phyloP scores from a whole-genome alignment of 2,329 filamentous ascomycete species.

The Neonectria sp. region DNA sequence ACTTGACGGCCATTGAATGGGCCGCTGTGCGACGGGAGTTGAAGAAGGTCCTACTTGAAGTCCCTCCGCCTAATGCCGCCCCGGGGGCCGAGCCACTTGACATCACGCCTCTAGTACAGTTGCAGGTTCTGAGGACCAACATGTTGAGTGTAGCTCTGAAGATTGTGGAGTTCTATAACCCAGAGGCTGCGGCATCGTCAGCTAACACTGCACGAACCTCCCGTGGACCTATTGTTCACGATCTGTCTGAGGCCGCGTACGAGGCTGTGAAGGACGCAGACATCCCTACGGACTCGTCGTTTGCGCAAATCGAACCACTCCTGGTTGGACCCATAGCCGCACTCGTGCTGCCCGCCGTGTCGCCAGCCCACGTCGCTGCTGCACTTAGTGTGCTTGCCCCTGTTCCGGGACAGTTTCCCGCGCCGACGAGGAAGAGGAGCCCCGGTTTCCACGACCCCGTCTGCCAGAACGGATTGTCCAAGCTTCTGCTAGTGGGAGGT shows the following conservation, averaged over 20 bases:
- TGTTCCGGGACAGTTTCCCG: conserved; percentile 79
- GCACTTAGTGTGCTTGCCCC: conserved; percentile 86
- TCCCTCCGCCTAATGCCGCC: conserved; percentile 52
- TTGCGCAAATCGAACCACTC: conserved; percentile 78
- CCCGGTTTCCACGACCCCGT: conserved; percentile 85
- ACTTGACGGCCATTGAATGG: conserved; percentile 77
- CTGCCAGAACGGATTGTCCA: conserved; percentile 87
- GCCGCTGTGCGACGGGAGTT: conserved; percentile 61
- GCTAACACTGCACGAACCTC: conserved; percentile 50
- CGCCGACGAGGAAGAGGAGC: conserved; percentile 81
- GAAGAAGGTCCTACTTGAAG: conserved; percentile 59
- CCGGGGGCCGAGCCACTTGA: conserved; percentile 55
- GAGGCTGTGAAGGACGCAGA: conserved; percentile 59
- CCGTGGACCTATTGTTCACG: conserved; percentile 59
- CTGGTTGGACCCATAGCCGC: conserved; percentile 86
- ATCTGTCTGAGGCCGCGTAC: conserved; percentile 69
- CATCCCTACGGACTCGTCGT: conserved; percentile 58
- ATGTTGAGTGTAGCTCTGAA: conserved; percentile 90
- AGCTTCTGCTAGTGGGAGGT: conserved; percentile 89
- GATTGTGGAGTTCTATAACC: conserved; percentile 87
- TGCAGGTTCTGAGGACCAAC: conserved; percentile 89
- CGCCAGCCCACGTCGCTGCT: conserved; percentile 86
- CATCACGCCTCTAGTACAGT: conserved; percentile 75
- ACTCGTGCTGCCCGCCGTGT: conserved; percentile 85
- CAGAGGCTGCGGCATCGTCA: conserved; percentile 56